A percentile compares a stretch with the other conserved stretches of the same genome.
Evolutionary conservation across 73 alveolate genomes (phyloP).

Genomic region (Paramecium primaurelia): DNA sequence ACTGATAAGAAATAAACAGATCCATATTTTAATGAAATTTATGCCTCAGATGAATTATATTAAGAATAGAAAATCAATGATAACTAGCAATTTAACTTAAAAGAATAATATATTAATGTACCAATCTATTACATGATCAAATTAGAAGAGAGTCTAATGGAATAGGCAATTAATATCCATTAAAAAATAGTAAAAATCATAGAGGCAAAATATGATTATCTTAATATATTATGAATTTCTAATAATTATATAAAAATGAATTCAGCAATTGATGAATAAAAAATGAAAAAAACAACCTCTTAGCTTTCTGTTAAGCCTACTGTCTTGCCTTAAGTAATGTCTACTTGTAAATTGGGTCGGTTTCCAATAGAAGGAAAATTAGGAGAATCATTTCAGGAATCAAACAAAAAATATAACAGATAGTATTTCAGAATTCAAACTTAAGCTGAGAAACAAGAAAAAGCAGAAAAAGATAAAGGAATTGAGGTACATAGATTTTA

Average conservation of each 20-base stretch:
- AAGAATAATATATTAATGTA: not conserved
- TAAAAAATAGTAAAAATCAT: not conserved
- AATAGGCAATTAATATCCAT: not conserved
- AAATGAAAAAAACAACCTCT: not conserved
- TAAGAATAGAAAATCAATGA: not conserved
- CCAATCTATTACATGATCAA: not conserved
- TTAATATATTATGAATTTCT: not conserved
- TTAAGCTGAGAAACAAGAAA: not conserved
- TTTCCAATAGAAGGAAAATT: not conserved
- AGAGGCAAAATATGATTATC: not conserved
- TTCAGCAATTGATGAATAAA: not conserved
- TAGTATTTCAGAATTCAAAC: constrained; percentile 5
- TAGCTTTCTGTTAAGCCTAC: not conserved
- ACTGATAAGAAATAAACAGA: not conserved
- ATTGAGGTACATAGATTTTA: not conserved
- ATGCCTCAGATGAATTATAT: not conserved
- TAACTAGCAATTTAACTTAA: not conserved
- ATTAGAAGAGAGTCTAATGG: not conserved
- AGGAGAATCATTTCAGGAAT: not conserved
- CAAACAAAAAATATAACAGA: not conserved
- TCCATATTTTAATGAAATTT: not conserved
- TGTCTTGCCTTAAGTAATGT: not conserved
- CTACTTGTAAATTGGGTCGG: not conserved
- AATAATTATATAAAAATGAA: constrained; percentile 9
- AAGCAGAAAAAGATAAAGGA: not conserved